Evolutionary conservation across 2,329 filamentous ascomycete genomes (phyloP), one percentile per base, ranked within the genome.

Genomic region (Fusarium sp.): DNA sequence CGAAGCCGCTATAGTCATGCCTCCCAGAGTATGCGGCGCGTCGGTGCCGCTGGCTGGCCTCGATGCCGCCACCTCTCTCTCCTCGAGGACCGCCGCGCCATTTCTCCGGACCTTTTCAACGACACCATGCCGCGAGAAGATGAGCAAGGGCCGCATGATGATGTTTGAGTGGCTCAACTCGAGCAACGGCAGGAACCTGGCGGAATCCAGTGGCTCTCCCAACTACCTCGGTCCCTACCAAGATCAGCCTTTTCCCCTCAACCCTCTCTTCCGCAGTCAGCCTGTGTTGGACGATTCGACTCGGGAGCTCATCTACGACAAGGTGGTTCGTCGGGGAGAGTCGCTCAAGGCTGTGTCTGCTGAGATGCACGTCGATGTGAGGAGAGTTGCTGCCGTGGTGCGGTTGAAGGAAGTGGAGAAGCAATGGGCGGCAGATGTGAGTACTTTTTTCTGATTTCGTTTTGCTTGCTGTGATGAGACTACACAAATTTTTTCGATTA

Each of bases 401-500:
- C 88, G 95, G 78, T 86, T 98, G 79, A 96, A 96, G 85, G 91
- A 95, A 82, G 87, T 98, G 75, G 95, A 98, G 85, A 95, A 93
- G 85, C 87, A 92, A 75, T 95, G 92, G 94, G 82, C 88, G 72
- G 82, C 86, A 78, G 88, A 95, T 87, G 95, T 98, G 89, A 88
- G 94, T 81, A 66, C 45, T 66, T 62, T 35, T 31, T 57, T 37
- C 14, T 14, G 31, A 60, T 58, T 41, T 27, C 58, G 59, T 18
- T 24, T 54, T 27, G 39, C 59, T 75, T 67, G 70, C 35, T 80
- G 83, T 91, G 89, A 91, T 91, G 89, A 84, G 79, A 90, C 81
- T 82, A 85, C 94, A 89, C 87, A 85, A 90, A 89, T 89, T 91
- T 92, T 92, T 93, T 93, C 96, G 96, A 98, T 98, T 98, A 98